Conservation (phyloP, 139 green algal genomes). For the Tetratostichococcus sp. region DNA sequence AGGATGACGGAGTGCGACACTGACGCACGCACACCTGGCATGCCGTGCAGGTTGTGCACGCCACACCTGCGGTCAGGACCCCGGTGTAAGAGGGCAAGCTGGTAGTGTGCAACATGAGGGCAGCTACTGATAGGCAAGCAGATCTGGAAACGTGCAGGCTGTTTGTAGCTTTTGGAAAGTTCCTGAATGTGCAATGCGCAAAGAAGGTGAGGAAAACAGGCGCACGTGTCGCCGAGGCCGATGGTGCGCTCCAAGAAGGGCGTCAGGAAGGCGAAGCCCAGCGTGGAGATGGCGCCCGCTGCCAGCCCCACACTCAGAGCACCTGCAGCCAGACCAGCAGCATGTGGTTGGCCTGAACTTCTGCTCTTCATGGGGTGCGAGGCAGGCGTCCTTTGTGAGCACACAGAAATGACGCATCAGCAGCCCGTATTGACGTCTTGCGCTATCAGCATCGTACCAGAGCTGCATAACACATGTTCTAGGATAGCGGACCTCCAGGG, state of each 20-base stretch:
- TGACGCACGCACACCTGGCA: conserved; percentile 12
- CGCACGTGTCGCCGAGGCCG: conserved; percentile 57
- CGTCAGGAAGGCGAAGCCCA: conserved; percentile 41
- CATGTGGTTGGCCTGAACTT: too few species aligned
- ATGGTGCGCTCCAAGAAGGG: conserved; percentile 44
- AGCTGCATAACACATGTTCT: too few species aligned
- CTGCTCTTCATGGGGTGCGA: too few species aligned
- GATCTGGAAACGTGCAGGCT: too few species aligned
- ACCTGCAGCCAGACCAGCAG: conserved; percentile 6
- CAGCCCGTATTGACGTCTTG: too few species aligned
- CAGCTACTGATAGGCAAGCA: too few species aligned
- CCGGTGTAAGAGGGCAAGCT: too few species aligned
- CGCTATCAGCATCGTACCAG: too few species aligned
- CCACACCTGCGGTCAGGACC: conserved; percentile 13
- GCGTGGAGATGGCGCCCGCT: conserved; percentile 35
- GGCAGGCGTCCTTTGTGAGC: too few species aligned
- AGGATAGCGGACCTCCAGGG: conserved; percentile 12
- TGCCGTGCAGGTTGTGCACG: conserved; percentile 65
- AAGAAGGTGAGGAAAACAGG: not conserved
- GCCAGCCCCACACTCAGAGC: conserved; percentile 42
- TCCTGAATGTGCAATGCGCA: not conserved
- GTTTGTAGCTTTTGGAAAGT: not conserved
- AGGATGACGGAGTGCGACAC: too few species aligned
- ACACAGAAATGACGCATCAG: too few species aligned
- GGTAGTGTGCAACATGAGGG: too few species aligned